These are phyloP conservation scores for Adansonia digitata DNA, from an alignment of 345 rosid genomes.

Conservation along the genomic window DNA sequence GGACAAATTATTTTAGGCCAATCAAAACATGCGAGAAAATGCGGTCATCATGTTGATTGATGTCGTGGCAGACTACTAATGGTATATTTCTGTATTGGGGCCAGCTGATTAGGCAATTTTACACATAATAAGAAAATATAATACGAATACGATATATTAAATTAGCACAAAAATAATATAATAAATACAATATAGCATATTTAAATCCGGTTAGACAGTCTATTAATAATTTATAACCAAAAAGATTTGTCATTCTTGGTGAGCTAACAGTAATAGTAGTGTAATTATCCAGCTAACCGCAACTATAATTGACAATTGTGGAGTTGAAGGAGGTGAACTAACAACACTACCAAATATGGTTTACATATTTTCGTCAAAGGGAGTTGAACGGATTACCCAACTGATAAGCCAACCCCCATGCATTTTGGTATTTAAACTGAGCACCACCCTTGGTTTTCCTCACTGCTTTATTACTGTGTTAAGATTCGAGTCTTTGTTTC, in stretches of 20 bases:
- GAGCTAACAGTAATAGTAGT: too few species aligned
- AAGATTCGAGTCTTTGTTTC: background rate
- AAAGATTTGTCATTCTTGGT: background rate
- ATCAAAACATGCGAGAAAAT: background rate
- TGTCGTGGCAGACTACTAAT: background rate
- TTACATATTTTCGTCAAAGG: background rate
- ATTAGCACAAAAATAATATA: too few species aligned
- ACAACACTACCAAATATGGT: background rate
- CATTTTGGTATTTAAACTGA: background rate
- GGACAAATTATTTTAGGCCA: background rate
- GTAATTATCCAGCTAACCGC: background rate
- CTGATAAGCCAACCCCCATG: background rate
- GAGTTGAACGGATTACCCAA: background rate
- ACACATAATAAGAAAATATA: too few species aligned
- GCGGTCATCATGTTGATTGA: background rate
- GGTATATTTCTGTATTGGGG: background rate
- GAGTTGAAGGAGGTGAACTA: slow-evolving; percentile 5
- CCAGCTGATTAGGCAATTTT: too few species aligned
- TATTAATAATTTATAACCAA: background rate
- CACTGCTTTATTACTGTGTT: background rate
- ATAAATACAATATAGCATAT: too few species aligned
- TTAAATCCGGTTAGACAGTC: too few species aligned
- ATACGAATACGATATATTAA: too few species aligned
- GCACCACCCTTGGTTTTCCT: background rate
- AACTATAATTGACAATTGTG: background rate